Percentiles rank a stretch among this genome's conserved stretches.
Evolutionary conservation across 768 basidiomycete species (phyloP).

Genomic region (Leccinum rimulosum): DNA sequence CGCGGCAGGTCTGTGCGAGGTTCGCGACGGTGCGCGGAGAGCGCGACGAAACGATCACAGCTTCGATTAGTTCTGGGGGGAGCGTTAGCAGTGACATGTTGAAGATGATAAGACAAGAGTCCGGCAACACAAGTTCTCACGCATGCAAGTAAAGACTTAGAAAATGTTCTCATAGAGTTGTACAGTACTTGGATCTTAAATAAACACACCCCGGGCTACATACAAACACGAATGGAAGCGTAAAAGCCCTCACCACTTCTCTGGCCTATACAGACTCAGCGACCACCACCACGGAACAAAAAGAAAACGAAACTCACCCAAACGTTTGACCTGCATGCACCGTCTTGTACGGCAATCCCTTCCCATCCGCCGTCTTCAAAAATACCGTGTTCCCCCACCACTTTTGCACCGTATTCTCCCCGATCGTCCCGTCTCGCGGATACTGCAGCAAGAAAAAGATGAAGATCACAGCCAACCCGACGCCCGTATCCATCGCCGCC

Average conservation of each 20-base stretch:
- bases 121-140: background rate
- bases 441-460: slow-evolving; percentile 68
- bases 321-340: slow-evolving; percentile 21
- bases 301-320: slow-evolving; percentile 21
- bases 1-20: slow-evolving; percentile 36
- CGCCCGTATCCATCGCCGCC: slow-evolving; percentile 69
- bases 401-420: slow-evolving; percentile 44
- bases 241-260: slow-evolving; percentile 6
- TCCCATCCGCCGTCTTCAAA: slow-evolving; percentile 22
- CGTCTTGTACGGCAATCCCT: slow-evolving; percentile 8
- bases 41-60: slow-evolving; percentile 29
- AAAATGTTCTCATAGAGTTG: background rate
- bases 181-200: background rate
- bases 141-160: background rate
- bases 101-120: background rate
- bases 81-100: slow-evolving; percentile 15
- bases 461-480: slow-evolving; percentile 52
- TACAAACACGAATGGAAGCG: too few species aligned
- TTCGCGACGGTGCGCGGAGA: slow-evolving; percentile 35
- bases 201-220: background rate
- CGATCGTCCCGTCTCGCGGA: slow-evolving; percentile 60
- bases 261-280: slow-evolving; percentile 9
- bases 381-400: slow-evolving; percentile 72
- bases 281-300: too few species aligned
- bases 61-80: slow-evolving; percentile 43